Base-by-base conservation (phyloP, 192 early-diverging fungal genomes). In the Backusella sp. region DNA sequence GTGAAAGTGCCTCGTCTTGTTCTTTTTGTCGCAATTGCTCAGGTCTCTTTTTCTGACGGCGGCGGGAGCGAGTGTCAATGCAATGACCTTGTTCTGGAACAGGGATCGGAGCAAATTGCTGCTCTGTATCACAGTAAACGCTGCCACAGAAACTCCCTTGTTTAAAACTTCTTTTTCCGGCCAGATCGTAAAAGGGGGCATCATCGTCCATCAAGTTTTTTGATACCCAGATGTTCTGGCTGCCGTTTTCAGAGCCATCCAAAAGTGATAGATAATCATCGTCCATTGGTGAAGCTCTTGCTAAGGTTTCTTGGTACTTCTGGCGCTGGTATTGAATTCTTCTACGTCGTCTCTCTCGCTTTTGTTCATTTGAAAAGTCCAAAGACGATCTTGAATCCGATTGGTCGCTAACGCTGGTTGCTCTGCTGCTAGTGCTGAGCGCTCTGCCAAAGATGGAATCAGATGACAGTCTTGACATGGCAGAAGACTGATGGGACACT, bases 391-490 rank as follows among this genome's bases (percentile, higher is more conserved):
- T 65, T 36, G 30, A 65, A 21, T 59, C 21, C 23, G 49, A 36
- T 28, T 66, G 62, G n/a, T 17, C n/a, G 4, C 49, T 52, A 26
- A 49, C 37, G 35, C 66, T 76, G 26, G 56, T 62, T 62, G 56
- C 56, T 62, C 23, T 62, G 56, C 56, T 62, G 56, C 56, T 62
- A 23, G 9, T 62, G 26, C 56, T 62, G 12, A 35, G 52, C 14
- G 75, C 32, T 71, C 53, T 36, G 23, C 77, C 36, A 53, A 79
- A 79, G 9, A 79, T 32, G 9, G 77, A 70, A 11, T 73, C 69
- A 41, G 77, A 79, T n/a, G 77, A 74, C 21, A 74, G 2, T 65
- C 77, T 66, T 5, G 73, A 74, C 67, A 79, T 74, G 17, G 66
- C 15, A 8, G 56, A 52, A 28, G 75, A 32, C 23, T 62, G 56